Conservation (phyloP, 129 eudicot species). For the Arctium minus region DNA sequence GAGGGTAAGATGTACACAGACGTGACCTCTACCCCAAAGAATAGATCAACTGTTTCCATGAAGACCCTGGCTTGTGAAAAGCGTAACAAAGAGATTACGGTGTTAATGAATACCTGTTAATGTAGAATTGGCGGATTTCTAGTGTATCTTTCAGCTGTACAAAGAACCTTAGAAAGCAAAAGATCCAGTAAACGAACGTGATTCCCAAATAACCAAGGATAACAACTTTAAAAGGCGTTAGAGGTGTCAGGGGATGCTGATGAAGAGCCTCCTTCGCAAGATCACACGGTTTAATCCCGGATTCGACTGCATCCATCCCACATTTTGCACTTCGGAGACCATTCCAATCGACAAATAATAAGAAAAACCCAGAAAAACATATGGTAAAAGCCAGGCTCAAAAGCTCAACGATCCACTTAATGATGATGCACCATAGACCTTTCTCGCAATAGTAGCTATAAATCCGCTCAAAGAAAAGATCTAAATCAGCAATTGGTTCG, state of each 20-base stretch:
- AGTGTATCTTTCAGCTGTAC: constrained; percentile 81
- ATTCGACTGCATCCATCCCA: constrained; percentile 97
- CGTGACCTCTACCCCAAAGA: neutral
- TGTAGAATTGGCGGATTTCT: constrained; percentile 72
- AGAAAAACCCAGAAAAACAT: constrained; percentile 86
- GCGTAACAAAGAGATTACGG: neutral
- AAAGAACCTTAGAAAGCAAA: constrained; percentile 81
- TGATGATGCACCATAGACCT: constrained; percentile 97
- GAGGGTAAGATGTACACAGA: neutral
- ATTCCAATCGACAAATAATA: constrained; percentile 85
- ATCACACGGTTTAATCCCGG: constrained; percentile 88
- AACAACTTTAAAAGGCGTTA: constrained; percentile 66
- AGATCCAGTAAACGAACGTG: constrained; percentile 73
- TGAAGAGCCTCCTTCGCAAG: constrained; percentile 83
- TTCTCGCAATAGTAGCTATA: constrained; percentile 92
- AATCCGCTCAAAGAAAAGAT: constrained; percentile 81
- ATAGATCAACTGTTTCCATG: neutral
- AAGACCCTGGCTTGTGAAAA: neutral
- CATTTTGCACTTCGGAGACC: constrained; percentile 93
- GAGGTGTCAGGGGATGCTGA: constrained; percentile 82
- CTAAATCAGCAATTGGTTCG: constrained; percentile 80
- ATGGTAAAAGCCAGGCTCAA: constrained; percentile 81
- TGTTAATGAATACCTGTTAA: constrained; percentile 52
- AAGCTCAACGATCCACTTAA: constrained; percentile 92
- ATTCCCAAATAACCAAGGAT: constrained; percentile 89